Percentiles rank a stretch among this genome's conserved stretches.
Evolutionary conservation across 257 asterid species (phyloP).

Genomic region (Solanum tarapatanum): DNA sequence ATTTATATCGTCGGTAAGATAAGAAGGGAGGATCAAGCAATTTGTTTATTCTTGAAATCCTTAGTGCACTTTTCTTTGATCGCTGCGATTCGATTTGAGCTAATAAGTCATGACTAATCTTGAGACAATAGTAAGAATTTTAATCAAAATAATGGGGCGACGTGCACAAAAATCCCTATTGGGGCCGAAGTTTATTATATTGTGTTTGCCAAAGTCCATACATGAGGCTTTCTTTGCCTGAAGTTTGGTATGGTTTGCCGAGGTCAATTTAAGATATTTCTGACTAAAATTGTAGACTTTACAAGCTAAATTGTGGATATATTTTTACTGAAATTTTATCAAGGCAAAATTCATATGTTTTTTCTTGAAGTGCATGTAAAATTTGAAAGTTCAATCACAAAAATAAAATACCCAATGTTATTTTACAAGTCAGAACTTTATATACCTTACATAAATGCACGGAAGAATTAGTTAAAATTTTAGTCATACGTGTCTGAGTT

Average conservation of each 20-base stretch:
- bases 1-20: neutral
- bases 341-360: fast-evolving
- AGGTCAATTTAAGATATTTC: too few species aligned
- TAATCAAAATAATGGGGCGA: neutral
- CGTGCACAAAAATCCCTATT: neutral
- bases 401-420: neutral
- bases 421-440: too few species aligned
- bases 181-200: neutral
- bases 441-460: neutral
- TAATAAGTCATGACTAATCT: neutral
- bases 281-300: too few species aligned
- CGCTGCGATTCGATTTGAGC: neutral
- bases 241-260: neutral
- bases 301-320: neutral
- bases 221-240: too few species aligned
- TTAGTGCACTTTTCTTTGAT: neutral
- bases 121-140: neutral
- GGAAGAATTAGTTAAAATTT: neutral
- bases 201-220: too few species aligned
- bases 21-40: neutral
- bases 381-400: too few species aligned
- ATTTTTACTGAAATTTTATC: neutral
- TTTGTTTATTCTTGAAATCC: neutral
- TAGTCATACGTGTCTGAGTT: too few species aligned
- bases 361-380: too few species aligned